Percentiles rank a stretch among this genome's conserved stretches.
phyloP scores from a whole-genome alignment of 1,139 yeast species.

The Candida gigantensis region DNA sequence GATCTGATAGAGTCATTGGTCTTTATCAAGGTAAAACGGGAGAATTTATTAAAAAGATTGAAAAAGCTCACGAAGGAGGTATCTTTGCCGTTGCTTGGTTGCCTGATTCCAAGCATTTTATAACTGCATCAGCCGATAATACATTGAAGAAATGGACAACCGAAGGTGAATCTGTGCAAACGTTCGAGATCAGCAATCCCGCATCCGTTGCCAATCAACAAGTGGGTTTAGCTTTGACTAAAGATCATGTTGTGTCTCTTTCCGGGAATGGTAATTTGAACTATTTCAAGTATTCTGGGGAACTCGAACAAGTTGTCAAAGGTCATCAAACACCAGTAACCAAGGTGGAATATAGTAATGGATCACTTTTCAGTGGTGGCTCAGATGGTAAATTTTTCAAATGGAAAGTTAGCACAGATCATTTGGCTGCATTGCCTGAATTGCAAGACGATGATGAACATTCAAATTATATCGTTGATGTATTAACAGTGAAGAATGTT shows the following conservation, averaged over 20 bases:
- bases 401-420: conserved; percentile 51
- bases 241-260: conserved; percentile 61
- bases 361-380: conserved; percentile 63
- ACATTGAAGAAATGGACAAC: conserved; percentile 66
- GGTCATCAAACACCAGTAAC: conserved; percentile 90
- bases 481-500: conserved; percentile 25
- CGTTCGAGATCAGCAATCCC: conserved; percentile 41
- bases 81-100: conserved; percentile 78
- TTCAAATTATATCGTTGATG: conserved; percentile 57
- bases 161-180: conserved; percentile 23
- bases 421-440: conserved; percentile 22
- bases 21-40: conserved; percentile 90
- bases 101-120: conserved; percentile 57
- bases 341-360: conserved; percentile 28
- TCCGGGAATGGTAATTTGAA: conserved; percentile 74
- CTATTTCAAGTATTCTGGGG: conserved; percentile 45
- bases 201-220: conserved; percentile 61
- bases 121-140: conserved; percentile 85
- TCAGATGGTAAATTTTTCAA: conserved; percentile 74
- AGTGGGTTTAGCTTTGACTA: conserved; percentile 75
- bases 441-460: conserved; percentile 35
- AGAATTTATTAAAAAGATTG: conserved; percentile 58
- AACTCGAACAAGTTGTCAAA: conserved; percentile 47
- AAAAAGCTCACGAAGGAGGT: conserved; percentile 72
- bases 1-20: conserved; percentile 78